A percentile compares a stretch with the other conserved stretches of the same genome.
These are phyloP conservation scores for Cucumis sativus DNA, from an alignment of 306 rosid species.

Conservation along the genomic window DNA sequence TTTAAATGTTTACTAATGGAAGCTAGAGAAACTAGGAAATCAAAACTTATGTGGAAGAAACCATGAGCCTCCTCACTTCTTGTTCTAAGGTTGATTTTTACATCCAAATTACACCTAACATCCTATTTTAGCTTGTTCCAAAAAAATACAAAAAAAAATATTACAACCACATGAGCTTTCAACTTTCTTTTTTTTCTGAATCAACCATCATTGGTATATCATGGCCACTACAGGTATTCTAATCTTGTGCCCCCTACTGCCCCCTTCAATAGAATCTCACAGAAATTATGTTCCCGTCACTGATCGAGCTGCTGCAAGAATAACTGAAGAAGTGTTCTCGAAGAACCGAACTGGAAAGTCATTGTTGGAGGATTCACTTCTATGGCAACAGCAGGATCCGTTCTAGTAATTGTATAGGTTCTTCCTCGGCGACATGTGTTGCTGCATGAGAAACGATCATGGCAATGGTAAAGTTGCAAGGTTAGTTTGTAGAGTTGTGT, in stretches of 20 bases:
- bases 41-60: too few relatives aligned
- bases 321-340: constrained; percentile 30
- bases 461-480: constrained; percentile 61
- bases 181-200: not conserved
- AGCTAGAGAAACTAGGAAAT: too few relatives aligned
- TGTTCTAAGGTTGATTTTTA: constrained; percentile 30
- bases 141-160: constrained; percentile 75
- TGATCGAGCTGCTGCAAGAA: constrained; percentile 46
- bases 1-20: too few relatives aligned
- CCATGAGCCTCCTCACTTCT: constrained; percentile 17
- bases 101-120: constrained; percentile 43
- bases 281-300: constrained; percentile 53
- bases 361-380: constrained; percentile 70
- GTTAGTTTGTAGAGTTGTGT: constrained; percentile 45
- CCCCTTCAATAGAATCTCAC: constrained; percentile 65
- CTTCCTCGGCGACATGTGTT: constrained; percentile 67
- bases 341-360: constrained; percentile 53
- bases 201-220: constrained; percentile 41
- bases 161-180: constrained; percentile 34
- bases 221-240: constrained; percentile 82
- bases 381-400: constrained; percentile 71
- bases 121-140: constrained; percentile 49
- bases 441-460: constrained; percentile 37
- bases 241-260: constrained; percentile 85
- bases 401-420: constrained; percentile 61